These are phyloP conservation scores for Candida ponderosae DNA, from an alignment of 805 yeast species.

Conservation along the genomic window DNA sequence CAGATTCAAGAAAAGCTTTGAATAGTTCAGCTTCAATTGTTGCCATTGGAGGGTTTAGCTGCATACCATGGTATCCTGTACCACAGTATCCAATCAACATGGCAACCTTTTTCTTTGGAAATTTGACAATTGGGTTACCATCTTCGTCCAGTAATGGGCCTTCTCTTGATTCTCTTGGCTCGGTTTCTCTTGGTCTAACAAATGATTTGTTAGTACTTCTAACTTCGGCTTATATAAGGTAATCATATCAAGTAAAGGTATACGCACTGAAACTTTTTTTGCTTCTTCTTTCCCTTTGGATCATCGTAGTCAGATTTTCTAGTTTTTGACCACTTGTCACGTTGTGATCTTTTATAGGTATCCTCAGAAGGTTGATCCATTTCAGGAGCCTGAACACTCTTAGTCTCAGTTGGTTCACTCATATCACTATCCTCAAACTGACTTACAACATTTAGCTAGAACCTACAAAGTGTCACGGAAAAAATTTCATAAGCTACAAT, in stretches of 20 bases:
- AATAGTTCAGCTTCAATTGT: conserved; percentile 90
- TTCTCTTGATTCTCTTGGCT: conserved; percentile 11
- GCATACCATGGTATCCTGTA: conserved; percentile 96
- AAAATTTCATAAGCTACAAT: too few species aligned
- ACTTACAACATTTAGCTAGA: too few species aligned
- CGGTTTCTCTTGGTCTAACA: conserved; percentile 9
- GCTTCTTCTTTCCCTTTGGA: conserved; percentile 12
- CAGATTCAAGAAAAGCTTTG: conserved; percentile 75
- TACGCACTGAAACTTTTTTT: conserved; percentile 19
- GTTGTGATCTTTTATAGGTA: conserved; percentile 33
- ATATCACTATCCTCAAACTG: neutral
- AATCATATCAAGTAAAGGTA: conserved; percentile 5
- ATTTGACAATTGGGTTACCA: conserved; percentile 55
- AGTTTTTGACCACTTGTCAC: conserved; percentile 23
- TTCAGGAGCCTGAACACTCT: conserved; percentile 17
- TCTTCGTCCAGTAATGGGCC: conserved; percentile 40
- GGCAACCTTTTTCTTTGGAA: conserved; percentile 88
- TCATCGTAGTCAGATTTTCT: conserved; percentile 17
- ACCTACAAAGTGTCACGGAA: too few species aligned
- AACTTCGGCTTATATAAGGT: neutral
- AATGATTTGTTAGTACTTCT: conserved; percentile 5
- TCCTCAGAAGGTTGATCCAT: conserved; percentile 31
- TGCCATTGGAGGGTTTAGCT: conserved; percentile 76
- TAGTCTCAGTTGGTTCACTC: neutral
- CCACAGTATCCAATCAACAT: conserved; percentile 92